Evolutionary conservation across 1,284 basidiomycete genomes (phyloP).

Genomic region (Puccinia novopanici): DNA sequence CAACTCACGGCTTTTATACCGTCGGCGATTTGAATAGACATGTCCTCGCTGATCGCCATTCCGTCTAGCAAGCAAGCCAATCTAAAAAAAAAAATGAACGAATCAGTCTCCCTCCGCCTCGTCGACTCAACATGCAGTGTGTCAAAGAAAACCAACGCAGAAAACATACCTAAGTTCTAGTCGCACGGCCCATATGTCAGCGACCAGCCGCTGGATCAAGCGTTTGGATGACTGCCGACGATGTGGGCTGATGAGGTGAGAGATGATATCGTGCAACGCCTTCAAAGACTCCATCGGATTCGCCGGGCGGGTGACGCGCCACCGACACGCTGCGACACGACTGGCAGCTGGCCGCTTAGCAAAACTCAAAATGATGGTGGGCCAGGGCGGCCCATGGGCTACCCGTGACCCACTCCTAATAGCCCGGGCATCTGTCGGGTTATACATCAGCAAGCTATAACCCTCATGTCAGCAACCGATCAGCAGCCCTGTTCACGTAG

Average conservation of each 20-base stretch:
- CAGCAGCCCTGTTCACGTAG: too few relatives aligned
- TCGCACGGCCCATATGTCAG: conserved; percentile 25
- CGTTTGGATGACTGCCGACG: not conserved
- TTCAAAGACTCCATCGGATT: not conserved
- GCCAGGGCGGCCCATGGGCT: too few relatives aligned
- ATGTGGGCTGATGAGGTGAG: conserved; percentile 8
- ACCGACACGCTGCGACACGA: not conserved
- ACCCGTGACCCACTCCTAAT: too few relatives aligned
- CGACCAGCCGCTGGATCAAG: conserved; percentile 9
- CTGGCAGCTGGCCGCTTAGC: too few relatives aligned
- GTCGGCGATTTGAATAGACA: conserved; percentile 6
- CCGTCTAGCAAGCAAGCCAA: conserved; percentile 27
- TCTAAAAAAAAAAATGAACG: conserved; percentile 2
- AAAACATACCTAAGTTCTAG: not conserved
- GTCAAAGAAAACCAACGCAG: not conserved
- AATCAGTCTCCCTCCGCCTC: not conserved
- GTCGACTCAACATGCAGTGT: not conserved
- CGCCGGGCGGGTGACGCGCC: not conserved
- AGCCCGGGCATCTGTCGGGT: too few relatives aligned
- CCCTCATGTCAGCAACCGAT: too few relatives aligned
- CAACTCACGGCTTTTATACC: conserved; percentile 22
- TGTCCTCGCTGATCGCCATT: conserved; percentile 19
- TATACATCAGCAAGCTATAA: too few relatives aligned
- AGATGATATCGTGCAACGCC: conserved; percentile 3
- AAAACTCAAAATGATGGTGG: too few relatives aligned